Conservation (phyloP, 345 rosid species). For the Stellera chamaejasme region DNA sequence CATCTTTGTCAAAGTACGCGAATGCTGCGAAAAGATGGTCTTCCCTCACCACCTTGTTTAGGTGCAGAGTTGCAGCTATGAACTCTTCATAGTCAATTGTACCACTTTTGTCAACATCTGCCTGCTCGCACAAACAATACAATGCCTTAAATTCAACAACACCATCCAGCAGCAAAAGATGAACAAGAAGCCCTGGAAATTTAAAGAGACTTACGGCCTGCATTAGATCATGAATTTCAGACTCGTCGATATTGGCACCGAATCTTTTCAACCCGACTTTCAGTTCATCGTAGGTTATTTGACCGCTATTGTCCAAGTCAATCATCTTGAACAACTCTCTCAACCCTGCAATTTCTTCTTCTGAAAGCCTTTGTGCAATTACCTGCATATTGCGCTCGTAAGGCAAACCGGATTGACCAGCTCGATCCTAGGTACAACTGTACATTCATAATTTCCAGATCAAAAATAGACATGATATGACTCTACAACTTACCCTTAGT, state of each 20-base stretch:
- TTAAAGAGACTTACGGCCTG: conserved; percentile 36
- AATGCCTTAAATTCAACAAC: not conserved
- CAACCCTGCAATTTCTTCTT: conserved; percentile 74
- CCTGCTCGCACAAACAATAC: conserved; percentile 29
- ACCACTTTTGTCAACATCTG: conserved; percentile 76
- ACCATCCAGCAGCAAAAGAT: not conserved
- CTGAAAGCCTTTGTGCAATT: conserved; percentile 76
- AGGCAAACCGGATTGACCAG: not conserved
- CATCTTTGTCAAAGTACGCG: conserved; percentile 71
- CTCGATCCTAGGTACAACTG: not conserved
- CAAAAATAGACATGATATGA: not conserved
- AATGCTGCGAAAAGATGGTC: conserved; percentile 68
- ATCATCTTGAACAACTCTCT: conserved; percentile 78
- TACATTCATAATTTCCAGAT: conserved; percentile 2
- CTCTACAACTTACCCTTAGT: conserved; percentile 34
- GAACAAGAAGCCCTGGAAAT: not conserved
- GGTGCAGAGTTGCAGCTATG: conserved; percentile 72
- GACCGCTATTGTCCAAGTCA: conserved; percentile 67
- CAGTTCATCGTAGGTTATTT: conserved; percentile 69
- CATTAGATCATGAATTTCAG: conserved; percentile 72
- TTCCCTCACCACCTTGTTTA: conserved; percentile 75
- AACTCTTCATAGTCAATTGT: conserved; percentile 78
- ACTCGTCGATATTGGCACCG: conserved; percentile 77
- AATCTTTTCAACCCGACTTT: conserved; percentile 50
- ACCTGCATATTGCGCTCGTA: conserved; percentile 19